phyloP scores from a whole-genome alignment of 169 alveolate genomes.

The Cyclospora cayetanensis region DNA sequence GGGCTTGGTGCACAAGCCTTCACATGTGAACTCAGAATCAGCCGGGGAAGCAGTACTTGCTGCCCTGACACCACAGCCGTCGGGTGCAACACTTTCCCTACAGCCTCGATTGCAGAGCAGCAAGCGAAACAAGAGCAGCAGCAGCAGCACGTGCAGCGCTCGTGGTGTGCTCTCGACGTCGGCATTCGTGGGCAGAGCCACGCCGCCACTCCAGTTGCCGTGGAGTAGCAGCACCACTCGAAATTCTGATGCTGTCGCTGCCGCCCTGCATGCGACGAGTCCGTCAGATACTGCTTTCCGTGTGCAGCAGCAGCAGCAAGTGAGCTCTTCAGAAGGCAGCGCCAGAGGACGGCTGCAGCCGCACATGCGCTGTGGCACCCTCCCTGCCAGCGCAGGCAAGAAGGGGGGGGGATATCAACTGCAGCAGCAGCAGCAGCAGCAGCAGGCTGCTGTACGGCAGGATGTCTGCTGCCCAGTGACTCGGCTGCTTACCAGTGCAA shows the following conservation, averaged over 20 bases:
- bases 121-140: conserved; percentile 38
- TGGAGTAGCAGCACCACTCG: conserved; percentile 9
- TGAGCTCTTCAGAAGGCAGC: neutral
- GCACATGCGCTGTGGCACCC: neutral
- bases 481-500: conserved; percentile 1
- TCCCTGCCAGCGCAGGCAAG: neutral
- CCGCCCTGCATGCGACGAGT: neutral
- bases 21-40: neutral
- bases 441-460: conserved; percentile 11
- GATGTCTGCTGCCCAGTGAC: conserved; percentile 23
- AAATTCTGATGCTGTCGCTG: neutral
- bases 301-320: conserved; percentile 6
- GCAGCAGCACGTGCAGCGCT: conserved; percentile 29
- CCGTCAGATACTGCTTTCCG: conserved; percentile 5
- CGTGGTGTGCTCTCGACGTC: conserved; percentile 6
- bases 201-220: conserved; percentile 26
- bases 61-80: neutral
- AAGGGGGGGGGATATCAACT: neutral
- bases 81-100: neutral
- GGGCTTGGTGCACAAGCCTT: neutral
- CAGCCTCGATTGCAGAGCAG: conserved; percentile 30
- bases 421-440: conserved; percentile 54
- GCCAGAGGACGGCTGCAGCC: conserved; percentile 20
- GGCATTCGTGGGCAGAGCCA: neutral
- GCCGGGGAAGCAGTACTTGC: neutral